Base-by-base conservation (phyloP, 257 asterid species). In the Nicotiana attenuata region DNA sequence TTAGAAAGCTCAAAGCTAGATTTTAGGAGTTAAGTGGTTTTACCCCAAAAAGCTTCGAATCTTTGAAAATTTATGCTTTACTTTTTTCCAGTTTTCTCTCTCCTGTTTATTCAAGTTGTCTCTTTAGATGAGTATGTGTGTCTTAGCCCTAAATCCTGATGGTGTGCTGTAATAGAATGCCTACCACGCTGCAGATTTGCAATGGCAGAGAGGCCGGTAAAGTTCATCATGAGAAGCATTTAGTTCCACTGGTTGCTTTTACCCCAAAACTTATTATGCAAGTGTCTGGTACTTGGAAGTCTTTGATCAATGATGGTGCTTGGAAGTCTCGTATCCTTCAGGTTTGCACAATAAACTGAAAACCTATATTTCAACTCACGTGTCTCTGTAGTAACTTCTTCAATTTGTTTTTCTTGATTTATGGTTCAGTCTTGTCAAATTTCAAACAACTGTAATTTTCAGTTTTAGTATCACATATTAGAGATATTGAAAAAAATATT, bases 281-380 rank as follows among this genome's bases (percentile, higher is more conserved):
- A 78, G 82, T 91, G 77, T 85, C 95, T 8, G 11, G 47, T 41
- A 83, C 73, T 81, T 92, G 97, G 99, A 91, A 92, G 86, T 82
- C 79, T 81, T 41, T 41, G 47, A 41, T 41, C 47, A 41, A 41
- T 41, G 47, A 41, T 41, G 47, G 47, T 41, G 84, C 73, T 80
- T 92, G 97, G 99, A 91, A 92, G 86, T 82, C 79, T 81, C 93
- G 95, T 68, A 85, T 93, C 82, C 93, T 96, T 82, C 90, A 89
- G 99, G 99, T 94, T 65, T 47, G 88, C 50, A 11, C 31, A 86
- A 45, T 71, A 38, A 31, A 52, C 78, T 73, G 78, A 24, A 45
- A 73, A 47, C 61, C 5, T 73, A 14, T 47, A 14, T 22, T 47
- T 47, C 50, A 73, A 22, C 7, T 73, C 38, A 47, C 14, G 38